phyloP scores from a whole-genome alignment of 495 filamentous ascomycete species.

The Aspergillus kassunensis region DNA sequence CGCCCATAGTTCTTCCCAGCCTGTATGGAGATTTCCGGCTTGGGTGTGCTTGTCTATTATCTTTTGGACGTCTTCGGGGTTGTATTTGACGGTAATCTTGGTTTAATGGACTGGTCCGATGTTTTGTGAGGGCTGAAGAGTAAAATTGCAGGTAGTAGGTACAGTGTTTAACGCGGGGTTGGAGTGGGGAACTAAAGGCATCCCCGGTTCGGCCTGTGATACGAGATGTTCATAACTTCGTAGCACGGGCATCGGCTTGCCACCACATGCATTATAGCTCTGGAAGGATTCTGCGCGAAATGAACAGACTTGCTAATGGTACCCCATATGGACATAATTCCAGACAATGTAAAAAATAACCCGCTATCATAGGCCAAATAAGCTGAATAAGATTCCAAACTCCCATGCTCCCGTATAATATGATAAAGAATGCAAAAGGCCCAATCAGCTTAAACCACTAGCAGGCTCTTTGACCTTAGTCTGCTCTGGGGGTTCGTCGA shows the following conservation, averaged over 20 bases:
- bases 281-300: too few relatives aligned
- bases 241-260: too few relatives aligned
- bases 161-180: background rate
- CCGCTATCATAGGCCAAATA: background rate
- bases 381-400: slow-evolving; percentile 14
- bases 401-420: slow-evolving; percentile 19
- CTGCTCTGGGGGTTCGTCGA: slow-evolving; percentile 72
- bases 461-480: slow-evolving; percentile 73
- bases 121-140: background rate
- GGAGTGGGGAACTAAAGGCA: background rate
- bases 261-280: too few relatives aligned
- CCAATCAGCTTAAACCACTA: slow-evolving; percentile 33
- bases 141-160: background rate
- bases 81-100: background rate
- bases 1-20: slow-evolving; percentile 10
- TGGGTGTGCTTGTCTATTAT: slow-evolving; percentile 1
- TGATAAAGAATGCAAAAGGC: background rate
- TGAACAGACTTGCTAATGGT: too few relatives aligned
- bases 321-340: too few relatives aligned
- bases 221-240: too few relatives aligned
- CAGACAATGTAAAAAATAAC: too few relatives aligned
- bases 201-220: too few relatives aligned
- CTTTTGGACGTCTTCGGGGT: background rate
- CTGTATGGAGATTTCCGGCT: background rate
- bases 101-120: background rate